Conservation (phyloP, 2,329 filamentous ascomycete genomes). For the Penicillium crustosum region DNA sequence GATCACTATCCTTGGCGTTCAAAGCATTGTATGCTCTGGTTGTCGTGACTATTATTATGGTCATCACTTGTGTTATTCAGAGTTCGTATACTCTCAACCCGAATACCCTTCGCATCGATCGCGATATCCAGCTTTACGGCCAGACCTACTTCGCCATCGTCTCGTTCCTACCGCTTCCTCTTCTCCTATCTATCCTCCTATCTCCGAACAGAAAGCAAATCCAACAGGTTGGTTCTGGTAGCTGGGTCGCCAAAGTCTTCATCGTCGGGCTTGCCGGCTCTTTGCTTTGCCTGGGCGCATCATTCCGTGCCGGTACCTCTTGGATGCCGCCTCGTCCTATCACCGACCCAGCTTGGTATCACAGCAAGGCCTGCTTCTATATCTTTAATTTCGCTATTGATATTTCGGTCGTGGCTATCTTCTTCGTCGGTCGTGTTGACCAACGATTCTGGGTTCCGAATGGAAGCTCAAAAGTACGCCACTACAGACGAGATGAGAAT, state of each 20-base stretch:
- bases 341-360: slow-evolving; percentile 65
- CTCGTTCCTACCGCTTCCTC: slow-evolving; percentile 65
- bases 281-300: slow-evolving; percentile 67
- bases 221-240: slow-evolving; percentile 67
- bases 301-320: slow-evolving; percentile 63
- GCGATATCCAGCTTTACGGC: slow-evolving; percentile 64
- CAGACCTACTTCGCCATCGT: slow-evolving; percentile 62
- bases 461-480: slow-evolving; percentile 42
- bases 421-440: slow-evolving; percentile 69
- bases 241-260: slow-evolving; percentile 64
- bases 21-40: slow-evolving; percentile 60
- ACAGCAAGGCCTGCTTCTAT: slow-evolving; percentile 73
- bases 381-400: slow-evolving; percentile 76
- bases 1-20: slow-evolving; percentile 53
- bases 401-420: slow-evolving; percentile 66
- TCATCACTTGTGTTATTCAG: slow-evolving; percentile 65
- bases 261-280: slow-evolving; percentile 61
- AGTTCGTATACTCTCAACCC: slow-evolving; percentile 64
- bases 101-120: slow-evolving; percentile 53
- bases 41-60: slow-evolving; percentile 60
- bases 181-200: slow-evolving; percentile 52
- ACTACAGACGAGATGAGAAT: slow-evolving; percentile 6
- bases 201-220: slow-evolving; percentile 46
- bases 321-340: slow-evolving; percentile 54
- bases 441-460: slow-evolving; percentile 73